Conservation (phyloP, 345 rosid species). For the Garcia nutans region DNA sequence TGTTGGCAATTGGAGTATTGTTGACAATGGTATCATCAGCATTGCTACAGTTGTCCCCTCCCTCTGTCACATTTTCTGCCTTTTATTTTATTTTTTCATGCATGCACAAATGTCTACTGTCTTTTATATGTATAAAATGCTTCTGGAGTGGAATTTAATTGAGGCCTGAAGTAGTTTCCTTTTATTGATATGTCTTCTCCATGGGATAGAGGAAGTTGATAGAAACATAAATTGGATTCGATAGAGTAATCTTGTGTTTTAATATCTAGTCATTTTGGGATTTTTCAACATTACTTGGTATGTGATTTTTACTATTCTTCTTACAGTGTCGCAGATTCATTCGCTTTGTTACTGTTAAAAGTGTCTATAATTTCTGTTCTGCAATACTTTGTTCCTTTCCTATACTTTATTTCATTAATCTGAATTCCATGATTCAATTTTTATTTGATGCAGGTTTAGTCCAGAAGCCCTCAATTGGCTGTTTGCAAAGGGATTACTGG, state of each 20-base stretch:
- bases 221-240: background rate
- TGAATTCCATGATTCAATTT: background rate
- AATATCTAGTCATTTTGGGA: no score
- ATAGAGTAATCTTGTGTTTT: background rate
- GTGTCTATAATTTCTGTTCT: background rate
- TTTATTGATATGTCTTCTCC: background rate
- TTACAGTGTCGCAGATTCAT: background rate
- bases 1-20: background rate
- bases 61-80: no score
- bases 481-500: constrained; percentile 85
- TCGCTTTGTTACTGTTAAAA: background rate
- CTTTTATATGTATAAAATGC: background rate
- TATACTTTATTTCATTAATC: background rate
- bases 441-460: constrained; percentile 55
- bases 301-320: background rate
- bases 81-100: background rate
- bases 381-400: background rate
- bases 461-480: constrained; percentile 92
- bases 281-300: background rate
- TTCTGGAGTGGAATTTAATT: background rate
- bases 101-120: background rate
- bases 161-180: background rate
- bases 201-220: background rate
- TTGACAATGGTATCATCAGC: background rate
- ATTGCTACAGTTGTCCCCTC: background rate